phyloP scores from a whole-genome alignment of 345 rosid species.

The Arabidopsis suecica region DNA sequence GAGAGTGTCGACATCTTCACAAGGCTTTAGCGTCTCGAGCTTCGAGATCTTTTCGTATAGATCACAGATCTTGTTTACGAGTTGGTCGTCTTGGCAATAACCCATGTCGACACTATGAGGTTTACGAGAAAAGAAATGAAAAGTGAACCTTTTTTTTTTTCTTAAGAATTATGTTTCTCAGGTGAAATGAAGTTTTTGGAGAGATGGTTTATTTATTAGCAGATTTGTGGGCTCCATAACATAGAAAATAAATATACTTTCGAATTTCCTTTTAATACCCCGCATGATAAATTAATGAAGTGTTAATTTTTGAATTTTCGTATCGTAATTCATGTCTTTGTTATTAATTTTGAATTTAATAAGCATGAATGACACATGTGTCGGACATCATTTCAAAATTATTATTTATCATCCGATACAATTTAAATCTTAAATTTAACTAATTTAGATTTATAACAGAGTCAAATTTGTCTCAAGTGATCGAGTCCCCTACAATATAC shows the following conservation, averaged over 20 bases:
- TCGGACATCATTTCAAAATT: background rate
- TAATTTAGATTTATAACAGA: too few relatives aligned
- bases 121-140: background rate
- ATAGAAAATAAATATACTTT: background rate
- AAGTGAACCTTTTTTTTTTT: background rate
- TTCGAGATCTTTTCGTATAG: constrained; percentile 69
- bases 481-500: too few relatives aligned
- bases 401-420: background rate
- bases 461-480: too few relatives aligned
- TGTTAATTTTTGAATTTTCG: background rate
- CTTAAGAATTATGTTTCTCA: constrained; percentile 15
- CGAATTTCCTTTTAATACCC: background rate
- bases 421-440: background rate
- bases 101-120: constrained; percentile 86
- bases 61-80: constrained; percentile 60
- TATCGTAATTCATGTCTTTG: background rate
- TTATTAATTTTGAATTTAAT: background rate
- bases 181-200: constrained; percentile 35
- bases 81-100: constrained; percentile 58
- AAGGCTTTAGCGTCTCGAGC: constrained; percentile 74
- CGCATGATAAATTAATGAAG: background rate
- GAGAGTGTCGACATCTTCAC: constrained; percentile 81
- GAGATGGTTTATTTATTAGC: constrained; percentile 50
- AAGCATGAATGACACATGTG: background rate
- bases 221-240: constrained; percentile 41